Base-by-base conservation (phyloP, 1,284 basidiomycete genomes). In the Rhodotorula sp. region DNA sequence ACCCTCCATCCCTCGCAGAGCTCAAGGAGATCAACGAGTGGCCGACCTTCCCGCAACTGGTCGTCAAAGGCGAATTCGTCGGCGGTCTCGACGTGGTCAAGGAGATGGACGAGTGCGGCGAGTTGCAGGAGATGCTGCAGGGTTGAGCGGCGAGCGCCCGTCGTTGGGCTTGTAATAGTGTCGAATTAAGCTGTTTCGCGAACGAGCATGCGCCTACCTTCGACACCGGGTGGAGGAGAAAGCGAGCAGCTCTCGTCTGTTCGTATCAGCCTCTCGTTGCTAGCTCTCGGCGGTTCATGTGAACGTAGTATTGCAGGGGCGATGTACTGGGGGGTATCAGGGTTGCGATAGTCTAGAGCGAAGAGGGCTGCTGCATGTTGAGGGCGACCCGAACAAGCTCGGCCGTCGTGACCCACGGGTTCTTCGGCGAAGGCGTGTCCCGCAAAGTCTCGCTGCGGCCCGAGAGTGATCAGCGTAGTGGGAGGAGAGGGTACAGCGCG, bases 21-120 rank as follows among this genome's bases (percentile, higher is more conserved):
- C 78, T 87, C 69, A 87, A 88, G 81, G 82, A 82, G 72, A 77
- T 87, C 65, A 87, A 87, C 77, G 82, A 86, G 71, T 88, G 87
- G 87, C 87, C 87, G 37, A 88, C 87, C 15, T 88, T 86, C 81
- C 87, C 87, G 16, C 87, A 88, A 78, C 81, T 88, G 51, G 84
- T 87, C 73, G 82, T 88, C 76, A 84, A 86, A 47, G 86, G 89
- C 63, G 88, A 90, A 80, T 83, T 90, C n/a, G 85, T 89, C 22
- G 89, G 89, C 47, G 89, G 85, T 8, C 79, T 86, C 46, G 82
- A 83, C 72, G 81, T 82, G 46, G 75, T 82, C 69, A 80, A 80
- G 83, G 80, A 80, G 75, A 78, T 79, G 78, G 65, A 69, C 56
- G 81, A 81, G 53, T 80, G 84, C 52, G 88, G 88, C 77, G 86